These are phyloP conservation scores for Botrytis fabae DNA, from an alignment of 2,329 filamentous ascomycete species.

Conservation along the genomic window DNA sequence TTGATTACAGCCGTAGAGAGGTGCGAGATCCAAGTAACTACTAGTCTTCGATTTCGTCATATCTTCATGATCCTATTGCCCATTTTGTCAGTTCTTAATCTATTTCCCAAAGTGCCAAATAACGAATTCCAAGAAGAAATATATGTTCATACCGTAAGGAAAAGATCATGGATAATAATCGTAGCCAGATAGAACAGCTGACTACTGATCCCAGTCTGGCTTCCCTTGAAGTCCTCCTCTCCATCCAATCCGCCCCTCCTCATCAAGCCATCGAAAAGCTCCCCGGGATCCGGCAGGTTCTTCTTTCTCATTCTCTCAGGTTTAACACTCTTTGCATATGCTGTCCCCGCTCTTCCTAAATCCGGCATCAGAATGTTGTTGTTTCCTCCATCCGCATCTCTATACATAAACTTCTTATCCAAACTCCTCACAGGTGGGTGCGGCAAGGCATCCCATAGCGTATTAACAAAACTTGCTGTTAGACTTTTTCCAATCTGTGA, in stretches of 20 bases:
- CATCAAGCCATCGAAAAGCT: constrained; percentile 59
- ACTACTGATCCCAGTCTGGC: constrained; percentile 47
- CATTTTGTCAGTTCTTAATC: background rate
- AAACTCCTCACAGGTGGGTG: constrained; percentile 69
- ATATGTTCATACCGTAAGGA: constrained; percentile 34
- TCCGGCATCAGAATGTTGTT: constrained; percentile 55
- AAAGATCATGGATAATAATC: constrained; percentile 54
- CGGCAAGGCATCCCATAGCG: constrained; percentile 71
- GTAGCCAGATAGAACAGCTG: constrained; percentile 51
- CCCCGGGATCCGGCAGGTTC: constrained; percentile 59
- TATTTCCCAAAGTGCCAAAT: background rate
- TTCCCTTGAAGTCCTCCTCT: constrained; percentile 25
- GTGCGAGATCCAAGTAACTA: constrained; percentile 50
- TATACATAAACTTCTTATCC: constrained; percentile 62
- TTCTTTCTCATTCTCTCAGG: constrained; percentile 60
- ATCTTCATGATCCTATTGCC: constrained; percentile 16
- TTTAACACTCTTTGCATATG: constrained; percentile 64
- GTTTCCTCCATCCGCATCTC: constrained; percentile 61
- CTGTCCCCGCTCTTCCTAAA: constrained; percentile 65
- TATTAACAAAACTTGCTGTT: constrained; percentile 65
- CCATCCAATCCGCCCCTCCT: constrained; percentile 49
- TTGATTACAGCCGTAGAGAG: constrained; percentile 46
- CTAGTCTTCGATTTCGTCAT: constrained; percentile 15
- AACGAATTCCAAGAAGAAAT: fast-evolving
- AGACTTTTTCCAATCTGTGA: constrained; percentile 41